Evolutionary conservation across 139 green algal genomes (phyloP).

Genomic region (Nannochloris sp.): DNA sequence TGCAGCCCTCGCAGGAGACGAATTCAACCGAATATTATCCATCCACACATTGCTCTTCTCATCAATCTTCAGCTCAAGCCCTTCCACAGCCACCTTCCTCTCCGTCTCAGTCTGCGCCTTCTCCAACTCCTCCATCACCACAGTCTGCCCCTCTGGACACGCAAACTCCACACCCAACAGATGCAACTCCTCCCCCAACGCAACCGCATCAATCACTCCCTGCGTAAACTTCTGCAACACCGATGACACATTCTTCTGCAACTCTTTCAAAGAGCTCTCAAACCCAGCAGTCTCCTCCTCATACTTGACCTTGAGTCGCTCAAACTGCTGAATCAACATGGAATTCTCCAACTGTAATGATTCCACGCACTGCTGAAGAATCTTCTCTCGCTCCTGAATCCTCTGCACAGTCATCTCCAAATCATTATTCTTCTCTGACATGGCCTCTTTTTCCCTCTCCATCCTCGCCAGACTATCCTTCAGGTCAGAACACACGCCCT

Average conservation of each 20-base stretch:
- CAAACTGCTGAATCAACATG: slow-evolving; percentile 25
- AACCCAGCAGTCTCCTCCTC: slow-evolving; percentile 19
- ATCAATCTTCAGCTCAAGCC: not conserved
- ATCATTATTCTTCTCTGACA: slow-evolving; percentile 17
- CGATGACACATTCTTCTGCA: slow-evolving; percentile 14
- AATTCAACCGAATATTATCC: slow-evolving; percentile 1
- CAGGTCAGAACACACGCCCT: slow-evolving; percentile 6
- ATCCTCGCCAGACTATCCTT: not conserved
- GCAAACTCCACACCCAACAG: slow-evolving; percentile 24
- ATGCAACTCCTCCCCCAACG: slow-evolving; percentile 17
- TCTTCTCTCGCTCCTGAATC: slow-evolving; percentile 19
- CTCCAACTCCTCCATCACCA: not conserved
- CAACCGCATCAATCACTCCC: slow-evolving; percentile 14
- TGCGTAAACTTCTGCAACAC: slow-evolving; percentile 8
- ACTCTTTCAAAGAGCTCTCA: slow-evolving; percentile 16
- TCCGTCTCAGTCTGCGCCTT: not conserved
- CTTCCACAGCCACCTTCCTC: not conserved
- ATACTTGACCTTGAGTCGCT: slow-evolving; percentile 19
- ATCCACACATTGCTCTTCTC: not conserved
- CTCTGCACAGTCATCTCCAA: slow-evolving; percentile 5
- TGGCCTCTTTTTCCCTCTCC: slow-evolving; percentile 13
- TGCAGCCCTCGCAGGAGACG: not conserved
- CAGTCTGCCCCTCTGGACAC: not conserved
- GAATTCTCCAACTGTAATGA: slow-evolving; percentile 25
- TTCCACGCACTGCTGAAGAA: slow-evolving; percentile 20